Conservation (phyloP, 495 filamentous ascomycete genomes). For the Penicillium flavigenum region DNA sequence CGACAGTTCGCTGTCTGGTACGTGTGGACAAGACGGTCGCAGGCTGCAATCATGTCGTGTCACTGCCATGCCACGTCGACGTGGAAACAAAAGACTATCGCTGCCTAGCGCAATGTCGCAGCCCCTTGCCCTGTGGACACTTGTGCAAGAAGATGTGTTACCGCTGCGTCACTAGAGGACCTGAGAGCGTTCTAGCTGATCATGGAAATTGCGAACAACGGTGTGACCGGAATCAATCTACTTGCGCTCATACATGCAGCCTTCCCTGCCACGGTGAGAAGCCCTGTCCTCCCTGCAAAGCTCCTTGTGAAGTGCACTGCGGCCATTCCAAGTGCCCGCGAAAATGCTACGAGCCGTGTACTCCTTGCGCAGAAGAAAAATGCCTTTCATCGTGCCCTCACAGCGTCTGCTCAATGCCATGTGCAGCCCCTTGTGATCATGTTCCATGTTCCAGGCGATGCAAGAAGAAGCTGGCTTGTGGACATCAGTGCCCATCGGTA, state of each 20-base stretch:
- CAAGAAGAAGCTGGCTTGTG: slow-evolving; percentile 54
- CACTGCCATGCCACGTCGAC: slow-evolving; percentile 51
- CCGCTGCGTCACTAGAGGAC: slow-evolving; percentile 42
- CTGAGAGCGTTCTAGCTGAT: slow-evolving; percentile 27
- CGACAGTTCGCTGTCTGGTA: slow-evolving; percentile 37
- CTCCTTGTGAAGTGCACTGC: slow-evolving; percentile 61
- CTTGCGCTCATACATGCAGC: slow-evolving; percentile 59
- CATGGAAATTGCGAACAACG: slow-evolving; percentile 52
- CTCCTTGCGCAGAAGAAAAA: slow-evolving; percentile 57
- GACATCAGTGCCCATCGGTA: slow-evolving; percentile 66
- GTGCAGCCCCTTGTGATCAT: slow-evolving; percentile 59
- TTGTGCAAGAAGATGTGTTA: slow-evolving; percentile 53
- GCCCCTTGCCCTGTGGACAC: slow-evolving; percentile 59
- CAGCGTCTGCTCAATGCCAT: slow-evolving; percentile 61
- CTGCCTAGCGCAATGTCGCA: slow-evolving; percentile 51
- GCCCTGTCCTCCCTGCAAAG: slow-evolving; percentile 54
- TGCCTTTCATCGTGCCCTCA: slow-evolving; percentile 62
- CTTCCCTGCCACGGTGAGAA: slow-evolving; percentile 53
- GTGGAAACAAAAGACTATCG: slow-evolving; percentile 32
- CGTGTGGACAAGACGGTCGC: slow-evolving; percentile 46
- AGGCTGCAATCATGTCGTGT: slow-evolving; percentile 54
- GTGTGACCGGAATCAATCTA: slow-evolving; percentile 55
- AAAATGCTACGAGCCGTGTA: slow-evolving; percentile 62
- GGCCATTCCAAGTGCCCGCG: slow-evolving; percentile 59
- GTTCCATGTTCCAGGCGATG: slow-evolving; percentile 69